Conservation (phyloP, 768 basidiomycete species). For the Lyophyllum atratum region DNA sequence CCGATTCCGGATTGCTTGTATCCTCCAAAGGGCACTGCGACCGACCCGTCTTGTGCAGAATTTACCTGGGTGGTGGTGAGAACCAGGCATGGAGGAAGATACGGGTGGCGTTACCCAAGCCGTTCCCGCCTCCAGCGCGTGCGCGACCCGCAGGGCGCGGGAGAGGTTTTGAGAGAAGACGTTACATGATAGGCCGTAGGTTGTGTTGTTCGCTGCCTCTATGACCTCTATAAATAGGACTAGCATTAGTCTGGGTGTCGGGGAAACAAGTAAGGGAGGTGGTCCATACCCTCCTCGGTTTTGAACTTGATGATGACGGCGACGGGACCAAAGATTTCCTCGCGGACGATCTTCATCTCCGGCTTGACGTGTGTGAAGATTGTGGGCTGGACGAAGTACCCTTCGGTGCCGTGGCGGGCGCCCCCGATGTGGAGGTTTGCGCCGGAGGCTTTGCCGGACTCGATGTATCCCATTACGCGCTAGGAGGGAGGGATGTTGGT, state of each 20-base stretch:
- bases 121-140: slow-evolving; percentile 48
- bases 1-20: slow-evolving; percentile 86
- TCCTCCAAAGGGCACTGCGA: slow-evolving; percentile 74
- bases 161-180: slow-evolving; percentile 83
- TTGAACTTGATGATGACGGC: slow-evolving; percentile 66
- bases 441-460: slow-evolving; percentile 62
- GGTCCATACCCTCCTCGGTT: background rate
- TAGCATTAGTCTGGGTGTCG: background rate
- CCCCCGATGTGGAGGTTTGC: slow-evolving; percentile 64
- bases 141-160: slow-evolving; percentile 70
- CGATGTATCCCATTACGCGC: slow-evolving; percentile 68
- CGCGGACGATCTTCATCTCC: slow-evolving; percentile 62
- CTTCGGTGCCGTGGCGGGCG: slow-evolving; percentile 37
- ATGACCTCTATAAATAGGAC: background rate
- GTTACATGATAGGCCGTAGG: slow-evolving; percentile 85
- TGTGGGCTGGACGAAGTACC: slow-evolving; percentile 67
- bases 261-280: background rate
- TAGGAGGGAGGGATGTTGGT: slow-evolving; percentile 23
- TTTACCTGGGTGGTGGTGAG: slow-evolving; percentile 16
- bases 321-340: slow-evolving; percentile 73
- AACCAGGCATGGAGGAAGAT: background rate
- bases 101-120: slow-evolving; percentile 14
- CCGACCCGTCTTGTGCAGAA: slow-evolving; percentile 13
- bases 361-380: slow-evolving; percentile 58
- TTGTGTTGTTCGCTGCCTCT: background rate